A percentile compares a stretch with the other conserved stretches of the same genome.
Evolutionary conservation across 2,329 filamentous ascomycete species (phyloP).

Genomic region (Cordyceps cicadae): DNA sequence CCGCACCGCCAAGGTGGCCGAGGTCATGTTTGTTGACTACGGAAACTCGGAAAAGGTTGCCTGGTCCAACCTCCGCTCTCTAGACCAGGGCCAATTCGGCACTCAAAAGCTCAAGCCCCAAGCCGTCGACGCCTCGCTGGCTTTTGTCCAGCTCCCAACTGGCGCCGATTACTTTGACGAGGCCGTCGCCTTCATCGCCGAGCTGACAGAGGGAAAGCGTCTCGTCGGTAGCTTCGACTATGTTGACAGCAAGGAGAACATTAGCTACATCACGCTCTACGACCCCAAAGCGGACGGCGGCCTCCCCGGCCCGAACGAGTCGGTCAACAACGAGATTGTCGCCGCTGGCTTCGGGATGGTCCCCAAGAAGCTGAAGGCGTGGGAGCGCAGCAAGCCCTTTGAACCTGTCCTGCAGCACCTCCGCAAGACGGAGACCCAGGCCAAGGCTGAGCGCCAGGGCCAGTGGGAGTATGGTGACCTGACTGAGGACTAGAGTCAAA

Average conservation of each 20-base stretch:
- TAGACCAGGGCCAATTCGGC: conserved; percentile 71
- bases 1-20: conserved; percentile 76
- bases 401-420: conserved; percentile 63
- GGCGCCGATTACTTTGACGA: conserved; percentile 77
- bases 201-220: conserved; percentile 64
- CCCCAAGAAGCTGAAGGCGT: conserved; percentile 80
- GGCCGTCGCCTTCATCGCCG: conserved; percentile 64
- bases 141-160: conserved; percentile 80
- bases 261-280: conserved; percentile 80
- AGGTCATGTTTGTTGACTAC: conserved; percentile 93
- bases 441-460: conserved; percentile 71
- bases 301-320: conserved; percentile 56
- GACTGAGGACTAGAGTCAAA: conserved; percentile 65
- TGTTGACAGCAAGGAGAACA: conserved; percentile 67
- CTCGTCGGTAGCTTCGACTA: conserved; percentile 89
- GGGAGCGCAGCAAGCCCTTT: conserved; percentile 69
- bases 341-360: conserved; percentile 83
- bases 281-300: conserved; percentile 59
- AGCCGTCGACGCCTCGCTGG: conserved; percentile 77
- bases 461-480: conserved; percentile 99
- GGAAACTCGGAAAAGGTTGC: conserved; percentile 86
- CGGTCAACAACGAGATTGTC: conserved; percentile 82
- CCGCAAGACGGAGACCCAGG: conserved; percentile 64
- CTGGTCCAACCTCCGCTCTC: conserved; percentile 75
- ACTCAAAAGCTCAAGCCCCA: conserved; percentile 76